Evolutionary conservation across 495 filamentous ascomycete species (phyloP).

Genomic region (Aspergillus wentii): DNA sequence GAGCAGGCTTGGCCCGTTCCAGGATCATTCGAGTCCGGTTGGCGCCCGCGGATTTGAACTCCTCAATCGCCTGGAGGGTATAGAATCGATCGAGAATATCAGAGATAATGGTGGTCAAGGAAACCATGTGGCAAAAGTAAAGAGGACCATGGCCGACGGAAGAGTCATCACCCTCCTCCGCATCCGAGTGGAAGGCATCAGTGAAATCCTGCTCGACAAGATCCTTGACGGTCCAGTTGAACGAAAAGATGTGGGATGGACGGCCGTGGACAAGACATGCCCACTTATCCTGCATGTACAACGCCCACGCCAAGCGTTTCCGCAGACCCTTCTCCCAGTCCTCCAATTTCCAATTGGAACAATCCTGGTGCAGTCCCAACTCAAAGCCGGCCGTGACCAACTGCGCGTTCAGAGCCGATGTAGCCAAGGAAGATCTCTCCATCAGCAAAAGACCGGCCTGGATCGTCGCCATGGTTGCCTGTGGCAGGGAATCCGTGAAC

Average conservation of each 20-base stretch:
- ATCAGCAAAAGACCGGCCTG: constrained; percentile 87
- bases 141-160: constrained; percentile 41
- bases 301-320: constrained; percentile 54
- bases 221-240: constrained; percentile 54
- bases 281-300: constrained; percentile 61
- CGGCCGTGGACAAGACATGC: constrained; percentile 51
- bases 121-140: constrained; percentile 55
- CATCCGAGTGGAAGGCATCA: constrained; percentile 29
- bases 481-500: constrained; percentile 70
- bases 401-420: constrained; percentile 83
- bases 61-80: constrained; percentile 50
- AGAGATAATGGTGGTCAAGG: constrained; percentile 55
- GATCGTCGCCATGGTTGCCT: constrained; percentile 87
- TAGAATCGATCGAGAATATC: constrained; percentile 59
- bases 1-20: constrained; percentile 57
- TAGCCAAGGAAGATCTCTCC: constrained; percentile 81
- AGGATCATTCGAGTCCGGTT: constrained; percentile 51
- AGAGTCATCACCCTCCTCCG: constrained; percentile 28
- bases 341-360: constrained; percentile 50
- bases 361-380: constrained; percentile 54
- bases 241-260: constrained; percentile 49
- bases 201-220: constrained; percentile 49
- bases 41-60: constrained; percentile 43
- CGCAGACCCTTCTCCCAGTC: constrained; percentile 51
- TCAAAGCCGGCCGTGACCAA: constrained; percentile 51